A percentile compares a stretch with the other conserved stretches of the same genome.
Evolutionary conservation across 345 rosid genomes (phyloP).

Genomic region (Iberis pinnata): DNA sequence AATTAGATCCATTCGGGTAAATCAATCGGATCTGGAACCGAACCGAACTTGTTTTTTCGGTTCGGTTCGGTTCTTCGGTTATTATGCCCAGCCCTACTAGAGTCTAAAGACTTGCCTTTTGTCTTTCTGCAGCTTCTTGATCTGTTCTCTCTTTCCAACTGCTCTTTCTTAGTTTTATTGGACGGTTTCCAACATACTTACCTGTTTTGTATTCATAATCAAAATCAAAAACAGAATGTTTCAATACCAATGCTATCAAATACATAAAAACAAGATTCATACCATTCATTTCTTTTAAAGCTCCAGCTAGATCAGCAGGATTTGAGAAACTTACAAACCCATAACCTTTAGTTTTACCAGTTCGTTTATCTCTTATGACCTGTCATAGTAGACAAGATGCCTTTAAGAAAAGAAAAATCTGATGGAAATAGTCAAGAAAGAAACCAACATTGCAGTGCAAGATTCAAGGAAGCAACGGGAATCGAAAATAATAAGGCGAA

Average conservation of each 20-base stretch:
- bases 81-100: too few relatives aligned
- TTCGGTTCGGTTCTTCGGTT: too few relatives aligned
- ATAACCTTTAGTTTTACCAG: conserved; percentile 96
- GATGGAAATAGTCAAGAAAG: conserved; percentile 20
- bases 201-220: conserved; percentile 39
- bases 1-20: too few relatives aligned
- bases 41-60: too few relatives aligned
- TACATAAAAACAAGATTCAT: conserved; percentile 9
- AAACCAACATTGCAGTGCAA: conserved; percentile 23
- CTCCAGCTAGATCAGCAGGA: conserved; percentile 81
- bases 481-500: not conserved
- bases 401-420: not conserved
- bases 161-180: conserved; percentile 90
- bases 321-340: conserved; percentile 95
- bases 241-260: not conserved
- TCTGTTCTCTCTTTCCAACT: conserved; percentile 96
- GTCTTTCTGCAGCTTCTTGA: conserved; percentile 57
- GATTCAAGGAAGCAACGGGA: not conserved
- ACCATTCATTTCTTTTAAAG: conserved; percentile 97
- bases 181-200: conserved; percentile 94
- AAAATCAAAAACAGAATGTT: not conserved
- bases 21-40: too few relatives aligned
- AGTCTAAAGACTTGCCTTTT: conserved; percentile 43
- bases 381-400: conserved; percentile 22
- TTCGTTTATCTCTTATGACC: conserved; percentile 96